Conservation (phyloP, 2,329 filamentous ascomycete species). For the Fusarium camptoceras region DNA sequence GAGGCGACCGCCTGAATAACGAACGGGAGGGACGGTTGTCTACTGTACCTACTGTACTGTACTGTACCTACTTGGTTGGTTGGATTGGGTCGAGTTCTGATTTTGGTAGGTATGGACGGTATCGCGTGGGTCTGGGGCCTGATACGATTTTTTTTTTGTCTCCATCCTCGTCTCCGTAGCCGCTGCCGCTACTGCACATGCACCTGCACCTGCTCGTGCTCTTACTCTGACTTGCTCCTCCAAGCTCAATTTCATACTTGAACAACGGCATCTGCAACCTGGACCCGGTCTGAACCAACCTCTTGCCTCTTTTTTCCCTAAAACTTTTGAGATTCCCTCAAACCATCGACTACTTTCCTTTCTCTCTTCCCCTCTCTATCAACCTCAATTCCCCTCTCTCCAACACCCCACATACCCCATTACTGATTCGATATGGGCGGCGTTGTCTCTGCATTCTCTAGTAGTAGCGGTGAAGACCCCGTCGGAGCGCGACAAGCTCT, state of each 20-base stretch:
- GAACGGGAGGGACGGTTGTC: conserved; percentile 14
- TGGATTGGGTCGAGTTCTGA: conserved; percentile 5
- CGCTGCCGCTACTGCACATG: conserved; percentile 33
- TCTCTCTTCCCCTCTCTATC: conserved; percentile 18
- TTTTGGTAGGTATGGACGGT: conserved; percentile 6
- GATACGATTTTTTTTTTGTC: conserved; percentile 40
- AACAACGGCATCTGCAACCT: conserved; percentile 34
- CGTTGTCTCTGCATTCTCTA: conserved; percentile 55
- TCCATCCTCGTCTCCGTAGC: conserved; percentile 25
- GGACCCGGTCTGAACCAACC: conserved; percentile 21
- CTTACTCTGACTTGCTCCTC: not conserved
- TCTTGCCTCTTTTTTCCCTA: conserved; percentile 19
- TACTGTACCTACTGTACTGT: conserved; percentile 6
- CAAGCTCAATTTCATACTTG: conserved; percentile 23
- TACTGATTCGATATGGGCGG: conserved; percentile 53
- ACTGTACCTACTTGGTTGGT: not conserved
- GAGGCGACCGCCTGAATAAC: conserved; percentile 40
- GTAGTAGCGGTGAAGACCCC: conserved; percentile 49
- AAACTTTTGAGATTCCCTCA: conserved; percentile 24
- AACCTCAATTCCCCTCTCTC: conserved; percentile 13
- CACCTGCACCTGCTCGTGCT: conserved; percentile 3
- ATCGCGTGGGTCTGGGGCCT: conserved; percentile 20
- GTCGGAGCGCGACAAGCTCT: conserved; percentile 50
- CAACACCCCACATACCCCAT: conserved; percentile 32
- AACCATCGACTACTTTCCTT: conserved; percentile 13